These are phyloP conservation scores for Catharanthus roseus DNA, from an alignment of 257 asterid genomes.

Conservation along the genomic window DNA sequence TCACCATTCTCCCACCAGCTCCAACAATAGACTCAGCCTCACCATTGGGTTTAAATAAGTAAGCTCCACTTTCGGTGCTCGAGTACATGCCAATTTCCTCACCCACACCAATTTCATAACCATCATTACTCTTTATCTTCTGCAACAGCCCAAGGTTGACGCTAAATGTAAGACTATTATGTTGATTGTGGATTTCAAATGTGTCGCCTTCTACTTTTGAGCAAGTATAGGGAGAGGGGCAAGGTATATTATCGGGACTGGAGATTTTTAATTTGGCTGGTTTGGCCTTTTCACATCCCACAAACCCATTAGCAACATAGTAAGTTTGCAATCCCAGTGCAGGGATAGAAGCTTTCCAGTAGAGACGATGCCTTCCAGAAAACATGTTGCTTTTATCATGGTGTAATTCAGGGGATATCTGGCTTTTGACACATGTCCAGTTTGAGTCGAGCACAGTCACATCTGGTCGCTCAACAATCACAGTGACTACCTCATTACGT, in stretches of 20 bases:
- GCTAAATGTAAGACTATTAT: conserved; percentile 51
- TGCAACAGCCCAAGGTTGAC: conserved; percentile 61
- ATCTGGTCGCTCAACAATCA: conserved; percentile 81
- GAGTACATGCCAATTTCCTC: conserved; percentile 84
- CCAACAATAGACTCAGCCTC: conserved; percentile 57
- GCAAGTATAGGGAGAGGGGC: conserved; percentile 76
- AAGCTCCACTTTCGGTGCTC: conserved; percentile 87
- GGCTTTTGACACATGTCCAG: conserved; percentile 98
- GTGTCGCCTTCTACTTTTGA: conserved; percentile 52
- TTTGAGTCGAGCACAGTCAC: conserved; percentile 89
- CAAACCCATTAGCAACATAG: conserved; percentile 92
- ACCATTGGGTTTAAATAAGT: conserved; percentile 85
- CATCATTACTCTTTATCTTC: conserved; percentile 52
- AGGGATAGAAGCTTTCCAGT: conserved; percentile 89
- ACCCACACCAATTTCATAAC: conserved; percentile 41
- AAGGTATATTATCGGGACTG: conserved; percentile 41
- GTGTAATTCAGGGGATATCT: conserved; percentile 76
- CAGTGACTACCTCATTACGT: conserved; percentile 78
- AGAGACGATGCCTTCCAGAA: conserved; percentile 81
- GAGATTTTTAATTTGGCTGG: conserved; percentile 56
- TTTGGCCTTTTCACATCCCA: conserved; percentile 95
- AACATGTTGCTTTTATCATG: conserved; percentile 46
- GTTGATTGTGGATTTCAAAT: conserved; percentile 59
- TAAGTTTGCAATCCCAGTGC: conserved; percentile 93
- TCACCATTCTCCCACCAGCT: conserved; percentile 59